Evolutionary conservation across 257 asterid genomes (phyloP), one percentile per base, ranked within the genome.

Genomic region (Lithospermum erythrorhizon): DNA sequence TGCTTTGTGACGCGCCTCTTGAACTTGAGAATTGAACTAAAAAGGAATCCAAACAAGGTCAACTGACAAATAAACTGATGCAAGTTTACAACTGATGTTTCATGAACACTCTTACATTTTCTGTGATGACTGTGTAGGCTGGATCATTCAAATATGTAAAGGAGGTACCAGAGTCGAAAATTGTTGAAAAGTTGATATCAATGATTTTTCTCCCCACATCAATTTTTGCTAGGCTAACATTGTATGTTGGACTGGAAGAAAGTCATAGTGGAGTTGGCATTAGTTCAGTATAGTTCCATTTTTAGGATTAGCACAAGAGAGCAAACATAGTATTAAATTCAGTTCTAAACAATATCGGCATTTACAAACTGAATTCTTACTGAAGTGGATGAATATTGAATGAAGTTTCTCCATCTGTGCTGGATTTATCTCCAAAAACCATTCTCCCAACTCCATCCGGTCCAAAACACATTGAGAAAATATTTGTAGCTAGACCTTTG

Each of bases 81-180:
- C 27, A 35, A 63, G 24, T 30, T 55, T 19, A 13, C 25, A 57
- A 25, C 14, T 23, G 8, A 11, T 63, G 4, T 41, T 55, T 59
- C 52, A 20, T 30, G n/a, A 9, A 11, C 45, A 35, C 41, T 21
- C 98, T 84, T 81, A 93, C 98, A 21, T 75, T 66, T 51, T 79
- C 73, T 17, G 74, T 71, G 49, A 91, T 75, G 65, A 70, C 67
- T 6, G 89, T 71, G 81, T 81, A 91, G 57, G 94, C 88, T 6
- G 97, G 98, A 61, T 84, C 87, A 30, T 78, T 83, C 81, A 93
- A 63, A 76, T 84, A 89, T 14, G 99, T 84, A 65, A 89, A 93
- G n/a, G 99, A 93, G 61, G 99, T 89, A 65, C 99, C 96, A 13
- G 99, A 82, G 83, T 93, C 99, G 19, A 93, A 86, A 59, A 93